Percentiles rank a stretch among this genome's conserved stretches.
phyloP scores from a whole-genome alignment of 1,284 basidiomycete genomes.

The Phlebopus sp. region DNA sequence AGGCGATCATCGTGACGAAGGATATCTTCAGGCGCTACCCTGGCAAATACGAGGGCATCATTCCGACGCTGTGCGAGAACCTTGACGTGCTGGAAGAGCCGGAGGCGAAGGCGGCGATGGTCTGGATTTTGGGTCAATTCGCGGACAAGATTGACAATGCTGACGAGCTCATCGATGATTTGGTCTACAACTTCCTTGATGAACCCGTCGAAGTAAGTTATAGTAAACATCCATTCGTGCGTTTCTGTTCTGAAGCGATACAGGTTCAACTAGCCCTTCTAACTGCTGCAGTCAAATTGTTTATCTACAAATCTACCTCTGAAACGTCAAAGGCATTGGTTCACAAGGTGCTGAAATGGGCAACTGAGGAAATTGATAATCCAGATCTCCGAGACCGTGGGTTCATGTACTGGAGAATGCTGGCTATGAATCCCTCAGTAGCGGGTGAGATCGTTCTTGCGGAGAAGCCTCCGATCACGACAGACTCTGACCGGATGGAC shows the following conservation, averaged over 20 bases:
- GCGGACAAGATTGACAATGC: conserved; percentile 95
- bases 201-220: conserved; percentile 81
- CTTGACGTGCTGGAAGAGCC: conserved; percentile 93
- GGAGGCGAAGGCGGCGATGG: conserved; percentile 94
- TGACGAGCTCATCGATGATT: conserved; percentile 92
- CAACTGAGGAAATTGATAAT: conserved; percentile 96
- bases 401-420: conserved; percentile 99
- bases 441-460: conserved; percentile 92
- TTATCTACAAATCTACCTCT: conserved; percentile 86
- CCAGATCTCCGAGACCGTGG: conserved; percentile 96
- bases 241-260: not conserved
- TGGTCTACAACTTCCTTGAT: conserved; percentile 89
- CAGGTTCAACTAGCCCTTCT: conserved; percentile 95
- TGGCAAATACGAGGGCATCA: conserved; percentile 93
- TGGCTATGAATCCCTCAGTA: conserved; percentile 89
- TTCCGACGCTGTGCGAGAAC: conserved; percentile 89
- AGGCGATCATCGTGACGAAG: conserved; percentile 96
- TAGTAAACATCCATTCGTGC: not conserved
- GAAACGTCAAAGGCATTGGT: conserved; percentile 89
- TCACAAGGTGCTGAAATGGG: conserved; percentile 94
- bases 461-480: conserved; percentile 96
- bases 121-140: conserved; percentile 99
- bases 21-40: conserved; percentile 98
- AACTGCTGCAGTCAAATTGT: conserved; percentile 95
- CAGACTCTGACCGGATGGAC: conserved; percentile 97